These are phyloP conservation scores for Ambrosia artemisiifolia DNA, from an alignment of 129 eudicot genomes.

Conservation along the genomic window DNA sequence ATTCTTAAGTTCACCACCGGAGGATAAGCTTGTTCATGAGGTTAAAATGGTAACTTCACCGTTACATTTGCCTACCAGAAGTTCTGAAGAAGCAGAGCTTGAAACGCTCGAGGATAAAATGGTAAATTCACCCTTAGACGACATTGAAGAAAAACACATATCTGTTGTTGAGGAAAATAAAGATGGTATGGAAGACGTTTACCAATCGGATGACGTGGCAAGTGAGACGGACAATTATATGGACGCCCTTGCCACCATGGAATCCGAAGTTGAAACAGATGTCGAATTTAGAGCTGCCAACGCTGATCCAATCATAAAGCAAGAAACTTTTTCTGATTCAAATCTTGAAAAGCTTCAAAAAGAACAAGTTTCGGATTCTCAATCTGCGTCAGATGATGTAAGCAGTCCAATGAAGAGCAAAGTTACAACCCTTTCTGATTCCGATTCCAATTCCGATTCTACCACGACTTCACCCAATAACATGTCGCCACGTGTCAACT, in stretches of 20 bases:
- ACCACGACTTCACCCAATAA: constrained; percentile 43
- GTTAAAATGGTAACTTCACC: constrained; percentile 33
- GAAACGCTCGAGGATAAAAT: constrained; percentile 36
- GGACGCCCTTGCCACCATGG: constrained; percentile 88
- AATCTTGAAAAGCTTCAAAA: constrained; percentile 33
- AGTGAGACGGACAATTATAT: constrained; percentile 75
- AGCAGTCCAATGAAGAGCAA: constrained; percentile 43
- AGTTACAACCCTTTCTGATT: constrained; percentile 39
- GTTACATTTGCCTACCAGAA: constrained; percentile 34
- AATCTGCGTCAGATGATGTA: constrained; percentile 59
- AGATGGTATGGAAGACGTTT: constrained; percentile 31
- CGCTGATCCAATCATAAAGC: constrained; percentile 29
- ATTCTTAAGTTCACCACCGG: constrained; percentile 51
- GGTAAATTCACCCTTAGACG: constrained; percentile 37
- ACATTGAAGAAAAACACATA: constrained; percentile 47
- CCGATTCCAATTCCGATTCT: constrained; percentile 40
- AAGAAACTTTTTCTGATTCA: constrained; percentile 34
- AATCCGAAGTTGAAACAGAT: constrained; percentile 68
- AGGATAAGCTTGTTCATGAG: constrained; percentile 67
- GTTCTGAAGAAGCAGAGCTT: constrained; percentile 29
- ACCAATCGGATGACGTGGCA: constrained; percentile 59
- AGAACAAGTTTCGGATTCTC: constrained; percentile 51
- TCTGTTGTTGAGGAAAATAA: constrained; percentile 39
- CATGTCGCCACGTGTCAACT: constrained; percentile 24
- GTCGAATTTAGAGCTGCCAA: constrained; percentile 40